Evolutionary conservation across 345 rosid species (phyloP).

Genomic region (Hypericum perforatum): DNA sequence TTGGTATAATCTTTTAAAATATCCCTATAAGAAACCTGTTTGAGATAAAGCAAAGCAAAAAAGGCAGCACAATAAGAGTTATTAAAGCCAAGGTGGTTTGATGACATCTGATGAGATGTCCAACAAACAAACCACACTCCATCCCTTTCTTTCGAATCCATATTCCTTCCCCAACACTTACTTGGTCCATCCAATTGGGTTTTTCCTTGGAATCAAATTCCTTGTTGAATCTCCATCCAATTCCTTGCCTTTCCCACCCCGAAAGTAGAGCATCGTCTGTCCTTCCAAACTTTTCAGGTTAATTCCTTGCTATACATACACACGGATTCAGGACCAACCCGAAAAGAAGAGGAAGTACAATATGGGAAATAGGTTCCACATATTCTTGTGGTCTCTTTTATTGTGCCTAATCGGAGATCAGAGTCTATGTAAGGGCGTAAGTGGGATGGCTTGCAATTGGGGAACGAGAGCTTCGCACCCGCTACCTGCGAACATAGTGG

Average conservation of each 20-base stretch:
- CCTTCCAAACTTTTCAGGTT: not conserved
- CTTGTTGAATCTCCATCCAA: conserved; percentile 13
- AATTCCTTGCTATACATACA: not conserved
- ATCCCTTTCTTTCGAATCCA: conserved; percentile 13
- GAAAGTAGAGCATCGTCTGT: conserved; percentile 3
- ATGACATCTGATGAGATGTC: not conserved
- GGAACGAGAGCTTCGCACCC: conserved; percentile 65
- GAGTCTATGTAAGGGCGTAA: conserved; percentile 17
- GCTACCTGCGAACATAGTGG: conserved; percentile 47
- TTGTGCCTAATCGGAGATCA: conserved; percentile 8
- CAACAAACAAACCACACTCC: conserved; percentile 1
- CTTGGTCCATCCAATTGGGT: conserved; percentile 3
- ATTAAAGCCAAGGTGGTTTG: not conserved
- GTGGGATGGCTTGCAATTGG: conserved; percentile 77
- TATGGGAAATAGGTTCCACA: too few species aligned
- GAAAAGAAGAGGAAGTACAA: too few species aligned
- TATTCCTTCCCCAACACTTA: not conserved
- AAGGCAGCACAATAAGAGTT: too few species aligned
- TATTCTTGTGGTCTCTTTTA: conserved; percentile 5
- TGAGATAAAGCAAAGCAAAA: too few species aligned
- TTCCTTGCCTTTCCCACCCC: conserved; percentile 14
- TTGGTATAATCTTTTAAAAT: too few species aligned
- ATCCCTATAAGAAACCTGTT: too few species aligned
- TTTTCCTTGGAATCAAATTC: conserved; percentile 14
- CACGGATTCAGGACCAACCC: not conserved